phyloP scores from a whole-genome alignment of 2,329 filamentous ascomycete genomes.

The Tolypocladium sp. region DNA sequence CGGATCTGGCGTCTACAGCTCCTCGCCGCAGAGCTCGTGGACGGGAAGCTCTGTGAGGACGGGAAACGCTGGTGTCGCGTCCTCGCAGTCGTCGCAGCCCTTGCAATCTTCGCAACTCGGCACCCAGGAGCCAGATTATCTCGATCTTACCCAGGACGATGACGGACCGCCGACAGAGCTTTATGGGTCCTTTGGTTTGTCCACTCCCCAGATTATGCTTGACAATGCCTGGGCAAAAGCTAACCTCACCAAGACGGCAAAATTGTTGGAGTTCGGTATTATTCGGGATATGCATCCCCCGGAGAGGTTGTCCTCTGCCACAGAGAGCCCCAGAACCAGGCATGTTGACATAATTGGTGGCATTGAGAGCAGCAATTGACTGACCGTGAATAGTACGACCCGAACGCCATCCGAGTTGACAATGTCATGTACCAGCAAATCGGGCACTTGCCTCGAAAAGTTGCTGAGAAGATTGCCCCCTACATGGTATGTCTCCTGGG shows the following conservation, averaged over 20 bases:
- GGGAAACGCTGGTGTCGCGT: not conserved
- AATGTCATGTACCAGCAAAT: slow-evolving; percentile 71
- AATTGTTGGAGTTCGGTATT: slow-evolving; percentile 48
- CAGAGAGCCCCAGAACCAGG: slow-evolving; percentile 57
- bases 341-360: slow-evolving; percentile 10
- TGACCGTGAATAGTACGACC: slow-evolving; percentile 43
- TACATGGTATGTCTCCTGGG: slow-evolving; percentile 48
- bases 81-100: slow-evolving; percentile 6
- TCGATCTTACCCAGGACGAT: slow-evolving; percentile 35
- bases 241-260: slow-evolving; percentile 27
- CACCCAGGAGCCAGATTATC: slow-evolving; percentile 25
- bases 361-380: not conserved
- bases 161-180: slow-evolving; percentile 32
- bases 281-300: slow-evolving; percentile 49
- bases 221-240: not conserved
- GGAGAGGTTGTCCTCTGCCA: slow-evolving; percentile 55
- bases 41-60: not conserved
- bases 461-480: slow-evolving; percentile 63
- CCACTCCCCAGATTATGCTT: not conserved
- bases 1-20: slow-evolving; percentile 8
- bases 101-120: slow-evolving; percentile 5
- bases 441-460: slow-evolving; percentile 61
- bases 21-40: not conserved
- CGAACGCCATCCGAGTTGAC: slow-evolving; percentile 68
- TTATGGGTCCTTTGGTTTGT: slow-evolving; percentile 36